A percentile compares a stretch with the other conserved stretches of the same genome.
Evolutionary conservation across 805 yeast genomes (phyloP).

Genomic region (Candida palmyrensis): DNA sequence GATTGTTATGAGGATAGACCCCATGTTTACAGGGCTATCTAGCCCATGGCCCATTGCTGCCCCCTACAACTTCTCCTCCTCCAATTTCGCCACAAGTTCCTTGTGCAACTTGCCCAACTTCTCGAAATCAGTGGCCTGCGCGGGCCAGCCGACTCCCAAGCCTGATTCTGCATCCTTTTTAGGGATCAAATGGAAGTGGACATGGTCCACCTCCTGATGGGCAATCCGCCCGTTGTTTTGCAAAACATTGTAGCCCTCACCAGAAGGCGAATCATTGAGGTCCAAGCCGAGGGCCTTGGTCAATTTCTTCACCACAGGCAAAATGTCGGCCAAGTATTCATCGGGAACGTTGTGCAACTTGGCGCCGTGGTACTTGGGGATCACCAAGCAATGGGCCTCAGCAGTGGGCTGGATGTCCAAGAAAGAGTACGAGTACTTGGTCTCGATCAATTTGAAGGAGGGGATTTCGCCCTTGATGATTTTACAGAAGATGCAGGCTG

Average conservation of each 20-base stretch:
- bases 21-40: no score
- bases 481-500: constrained; percentile 82
- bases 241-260: constrained; percentile 77
- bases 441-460: constrained; percentile 82
- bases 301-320: constrained; percentile 85
- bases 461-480: constrained; percentile 96
- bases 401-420: constrained; percentile 92
- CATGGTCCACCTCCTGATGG: constrained; percentile 93
- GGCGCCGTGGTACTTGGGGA: constrained; percentile 93
- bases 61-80: constrained; percentile 11
- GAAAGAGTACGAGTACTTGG: constrained; percentile 76
- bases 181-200: constrained; percentile 95
- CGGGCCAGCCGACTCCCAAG: constrained; percentile 92
- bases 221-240: constrained; percentile 96
- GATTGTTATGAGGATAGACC: constrained; percentile 17
- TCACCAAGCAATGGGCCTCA: constrained; percentile 81
- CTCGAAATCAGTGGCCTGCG: constrained; percentile 69
- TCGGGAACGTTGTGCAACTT: constrained; percentile 91
- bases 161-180: constrained; percentile 73
- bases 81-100: constrained; percentile 32
- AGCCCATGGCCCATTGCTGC: no score
- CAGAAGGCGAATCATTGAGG: constrained; percentile 54
- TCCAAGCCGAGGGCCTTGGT: constrained; percentile 68
- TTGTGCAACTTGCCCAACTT: constrained; percentile 65
- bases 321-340: constrained; percentile 77